phyloP scores from a whole-genome alignment of 2,329 filamentous ascomycete species.

The Chaetothyriales sp. region DNA sequence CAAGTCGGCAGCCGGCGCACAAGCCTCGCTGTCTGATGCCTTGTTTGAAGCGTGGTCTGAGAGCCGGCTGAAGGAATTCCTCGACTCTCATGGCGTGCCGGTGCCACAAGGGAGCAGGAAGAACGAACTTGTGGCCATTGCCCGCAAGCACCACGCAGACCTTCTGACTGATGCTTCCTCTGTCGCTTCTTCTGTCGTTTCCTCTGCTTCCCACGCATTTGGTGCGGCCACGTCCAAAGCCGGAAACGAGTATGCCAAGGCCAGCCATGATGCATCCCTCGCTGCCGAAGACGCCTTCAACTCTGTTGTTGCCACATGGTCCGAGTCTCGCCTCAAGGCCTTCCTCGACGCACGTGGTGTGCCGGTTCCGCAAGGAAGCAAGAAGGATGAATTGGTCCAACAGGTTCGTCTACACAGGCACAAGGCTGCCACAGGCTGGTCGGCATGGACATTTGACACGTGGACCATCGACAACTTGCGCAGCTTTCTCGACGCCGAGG shows the following conservation, averaged over 20 bases:
- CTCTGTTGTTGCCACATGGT: slow-evolving; percentile 49
- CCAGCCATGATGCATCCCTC: slow-evolving; percentile 53
- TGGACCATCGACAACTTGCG: slow-evolving; percentile 59
- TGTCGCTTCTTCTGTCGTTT: slow-evolving; percentile 38
- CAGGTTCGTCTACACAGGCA: slow-evolving; percentile 60
- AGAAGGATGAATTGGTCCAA: slow-evolving; percentile 59
- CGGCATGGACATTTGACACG: slow-evolving; percentile 67
- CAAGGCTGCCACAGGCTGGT: slow-evolving; percentile 54
- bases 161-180: slow-evolving; percentile 47
- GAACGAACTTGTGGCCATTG: slow-evolving; percentile 79
- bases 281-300: slow-evolving; percentile 56
- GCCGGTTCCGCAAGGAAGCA: slow-evolving; percentile 58
- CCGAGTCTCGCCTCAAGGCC: slow-evolving; percentile 61
- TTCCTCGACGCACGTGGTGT: slow-evolving; percentile 66
- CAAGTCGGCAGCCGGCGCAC: slow-evolving; percentile 54
- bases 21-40: slow-evolving; percentile 64
- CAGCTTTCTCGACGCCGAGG: slow-evolving; percentile 36
- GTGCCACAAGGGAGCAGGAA: slow-evolving; percentile 84
- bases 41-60: slow-evolving; percentile 86
- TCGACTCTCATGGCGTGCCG: slow-evolving; percentile 76
- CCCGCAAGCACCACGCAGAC: slow-evolving; percentile 70
- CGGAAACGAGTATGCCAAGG: slow-evolving; percentile 62
- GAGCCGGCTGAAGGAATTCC: slow-evolving; percentile 78
- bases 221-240: slow-evolving; percentile 63
- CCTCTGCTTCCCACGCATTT: slow-evolving; percentile 35